Evolutionary conservation across 345 rosid genomes (phyloP).

Genomic region (Hirschfeldia incana): DNA sequence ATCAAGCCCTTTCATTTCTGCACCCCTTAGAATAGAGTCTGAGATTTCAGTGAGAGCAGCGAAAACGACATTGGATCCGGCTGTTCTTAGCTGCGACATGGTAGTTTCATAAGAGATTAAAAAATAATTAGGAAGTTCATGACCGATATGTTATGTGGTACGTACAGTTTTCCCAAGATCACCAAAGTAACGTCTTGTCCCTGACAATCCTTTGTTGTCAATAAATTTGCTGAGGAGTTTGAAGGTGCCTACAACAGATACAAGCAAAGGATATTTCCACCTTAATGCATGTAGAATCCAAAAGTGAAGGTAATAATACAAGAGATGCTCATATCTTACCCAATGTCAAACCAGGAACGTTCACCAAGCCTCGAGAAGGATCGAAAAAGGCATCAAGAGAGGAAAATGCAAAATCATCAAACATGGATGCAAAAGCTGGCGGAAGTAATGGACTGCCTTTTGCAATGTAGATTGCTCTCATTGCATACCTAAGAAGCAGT

Average conservation of each 20-base stretch:
- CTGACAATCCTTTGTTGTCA: slow-evolving; percentile 68
- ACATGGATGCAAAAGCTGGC: slow-evolving; percentile 79
- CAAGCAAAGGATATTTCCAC: slow-evolving; percentile 17
- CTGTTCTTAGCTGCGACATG: slow-evolving; percentile 71
- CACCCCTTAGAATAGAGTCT: slow-evolving; percentile 83
- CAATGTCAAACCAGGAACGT: slow-evolving; percentile 75
- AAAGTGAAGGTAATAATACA: slow-evolving; percentile 6
- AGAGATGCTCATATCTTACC: slow-evolving; percentile 49
- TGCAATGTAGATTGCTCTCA: slow-evolving; percentile 93
- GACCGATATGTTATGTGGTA: slow-evolving; percentile 14
- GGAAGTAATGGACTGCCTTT: slow-evolving; percentile 91
- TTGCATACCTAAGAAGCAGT: slow-evolving; percentile 66
- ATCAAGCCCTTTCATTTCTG: slow-evolving; percentile 91
- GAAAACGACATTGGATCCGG: slow-evolving; percentile 83
- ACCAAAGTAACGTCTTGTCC: slow-evolving; percentile 92
- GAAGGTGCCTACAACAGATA: slow-evolving; percentile 66
- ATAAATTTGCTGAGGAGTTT: slow-evolving; percentile 80
- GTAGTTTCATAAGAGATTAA: slow-evolving; percentile 31
- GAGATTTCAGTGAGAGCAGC: slow-evolving; percentile 90
- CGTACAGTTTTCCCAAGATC: slow-evolving; percentile 89
- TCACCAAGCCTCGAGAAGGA: slow-evolving; percentile 75
- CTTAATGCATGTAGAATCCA: slow-evolving; percentile 14
- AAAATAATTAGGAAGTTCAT: slow-evolving; percentile 15
- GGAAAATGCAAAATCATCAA: slow-evolving; percentile 88
- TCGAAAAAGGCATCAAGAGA: slow-evolving; percentile 95